Evolutionary conservation across 257 asterid species (phyloP).

Genomic region (Cruciata laevipes): DNA sequence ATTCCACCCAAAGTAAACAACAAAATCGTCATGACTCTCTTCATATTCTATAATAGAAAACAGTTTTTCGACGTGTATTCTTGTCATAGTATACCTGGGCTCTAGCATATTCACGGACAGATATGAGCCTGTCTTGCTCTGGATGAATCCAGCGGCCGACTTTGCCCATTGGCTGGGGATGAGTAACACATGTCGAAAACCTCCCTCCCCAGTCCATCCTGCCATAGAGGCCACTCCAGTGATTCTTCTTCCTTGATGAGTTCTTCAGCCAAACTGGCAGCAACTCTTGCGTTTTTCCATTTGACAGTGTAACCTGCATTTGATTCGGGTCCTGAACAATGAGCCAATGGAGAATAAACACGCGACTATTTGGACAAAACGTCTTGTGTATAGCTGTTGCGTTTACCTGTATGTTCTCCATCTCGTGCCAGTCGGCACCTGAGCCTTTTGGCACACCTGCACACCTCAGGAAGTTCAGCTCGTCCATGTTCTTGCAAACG

Average conservation of each 20-base stretch:
- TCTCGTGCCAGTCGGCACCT: constrained; percentile 23
- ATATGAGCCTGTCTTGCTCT: constrained; percentile 17
- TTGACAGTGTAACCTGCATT: constrained; percentile 15
- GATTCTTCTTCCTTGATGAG: constrained; percentile 17
- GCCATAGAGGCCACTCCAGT: constrained; percentile 22
- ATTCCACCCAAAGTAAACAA: not conserved
- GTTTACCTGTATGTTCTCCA: constrained; percentile 14
- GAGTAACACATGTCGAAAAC: constrained; percentile 23
- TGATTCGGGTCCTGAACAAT: not conserved
- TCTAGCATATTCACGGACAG: constrained; percentile 24
- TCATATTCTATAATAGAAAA: too few relatives aligned
- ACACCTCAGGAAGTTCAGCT: constrained; percentile 21
- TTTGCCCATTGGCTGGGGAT: constrained; percentile 26
- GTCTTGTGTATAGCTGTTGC: too few relatives aligned
- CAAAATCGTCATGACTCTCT: not conserved
- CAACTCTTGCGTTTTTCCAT: constrained; percentile 14
- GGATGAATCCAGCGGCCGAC: constrained; percentile 30
- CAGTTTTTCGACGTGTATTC: too few relatives aligned
- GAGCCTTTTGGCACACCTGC: constrained; percentile 11
- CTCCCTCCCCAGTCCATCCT: constrained; percentile 23
- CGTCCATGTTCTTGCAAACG: constrained; percentile 20
- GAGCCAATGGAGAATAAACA: not conserved
- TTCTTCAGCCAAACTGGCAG: constrained; percentile 15
- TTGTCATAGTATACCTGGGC: constrained; percentile 15
- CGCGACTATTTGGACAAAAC: not conserved